Base-by-base conservation (phyloP, 495 filamentous ascomycete genomes). In the Tuber borchii region DNA sequence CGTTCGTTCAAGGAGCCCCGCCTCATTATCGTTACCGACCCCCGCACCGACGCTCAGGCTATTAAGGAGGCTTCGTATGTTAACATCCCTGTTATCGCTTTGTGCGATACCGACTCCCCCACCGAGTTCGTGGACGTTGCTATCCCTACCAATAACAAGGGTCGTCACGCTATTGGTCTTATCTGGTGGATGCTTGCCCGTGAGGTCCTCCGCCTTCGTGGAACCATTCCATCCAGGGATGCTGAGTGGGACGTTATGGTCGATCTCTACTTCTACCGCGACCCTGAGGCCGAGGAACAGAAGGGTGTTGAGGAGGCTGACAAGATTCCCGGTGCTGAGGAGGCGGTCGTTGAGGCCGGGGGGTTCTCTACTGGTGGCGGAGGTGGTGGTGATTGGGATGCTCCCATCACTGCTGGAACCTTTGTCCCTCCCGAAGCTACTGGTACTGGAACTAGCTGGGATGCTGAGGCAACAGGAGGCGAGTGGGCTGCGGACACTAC, bases 91-190 rank as follows among this genome's bases (percentile, higher is more conserved):
- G 95, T 99, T 86, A 97, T 99, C 83, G 95, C 92, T 83, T 93
- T 99, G 80, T 97, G 93, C 89, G 95, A 99, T 87, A 97, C 94
- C 85, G 95, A 99, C 90, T 98, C 96, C 76, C 95, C 95, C 81
- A 98, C 96, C 87, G 95, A 98, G 87, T 98, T 93, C 88, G 95
- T 99, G 85, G 95, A 99, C 84, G 92, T 99, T 86, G 95, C 95
- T 86, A 99, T 99, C 87, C 95, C 95, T 81, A 97, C 95, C 87
- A 99, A 99, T 92, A 99, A 99, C 92, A 99, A 99, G 92, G 94
- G 93, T 87, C 95, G 95, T 84, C 94, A 97, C 87, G 91, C 96
- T 85, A 98, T 99, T 82, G 95, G 95, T 87, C 89, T 95, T 79
- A 86, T 99, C 89, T 99, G 95, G 95, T 99, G 95, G 95, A 92